Base-by-base conservation (phyloP, 2,329 filamentous ascomycete genomes). In the Ceratocystis huliohia region DNA sequence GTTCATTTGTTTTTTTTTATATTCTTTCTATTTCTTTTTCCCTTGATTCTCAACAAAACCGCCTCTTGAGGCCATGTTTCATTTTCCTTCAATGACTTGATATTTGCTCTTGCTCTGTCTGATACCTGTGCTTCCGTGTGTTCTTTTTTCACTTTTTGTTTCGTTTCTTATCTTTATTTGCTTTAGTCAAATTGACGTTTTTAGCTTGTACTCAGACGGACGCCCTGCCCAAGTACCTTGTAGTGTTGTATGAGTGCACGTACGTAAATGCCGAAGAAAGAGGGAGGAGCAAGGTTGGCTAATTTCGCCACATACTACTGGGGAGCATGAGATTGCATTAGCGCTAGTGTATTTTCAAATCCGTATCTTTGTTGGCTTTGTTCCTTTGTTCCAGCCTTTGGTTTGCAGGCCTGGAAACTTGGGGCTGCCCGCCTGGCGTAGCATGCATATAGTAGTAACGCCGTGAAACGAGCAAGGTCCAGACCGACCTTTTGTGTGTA, bases 21-120 rank as follows among this genome's bases (percentile, higher is more conserved):
- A 41, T 45, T 59, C 65, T 68, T 68, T 63, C 33, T 68, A 66
- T 57, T 15, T 62, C 33, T 46, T n/a, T n/a, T 22, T 48, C 30
- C 44, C 56, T 66, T 64, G 28, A 22, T 63, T 56, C 28, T 37
- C 37, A 63, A 44, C 59, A 61, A 41, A 61, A 41, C 30, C 30
- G 59, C 33, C 30, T 41, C 33, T 45, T 50, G 15, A 37, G 44
- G 59, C 53, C 41, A 20, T 45, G n/a, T 41, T 64, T 67, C 25
- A 57, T 48, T 66, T 30, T 65, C 44, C 28, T 64, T 10, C 25
- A 57, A 30, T 57, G 53, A 57, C 53, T 57, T 30, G 53, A 57
- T 57, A 30, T 28, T 57, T 57, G 53, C 15, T 57, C 22, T 57
- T 30, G 22, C 28, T 20, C 22, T 57, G 53, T 20, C 22, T 57